Base-by-base conservation (phyloP, 805 yeast species). In the Candida ponderosae region DNA sequence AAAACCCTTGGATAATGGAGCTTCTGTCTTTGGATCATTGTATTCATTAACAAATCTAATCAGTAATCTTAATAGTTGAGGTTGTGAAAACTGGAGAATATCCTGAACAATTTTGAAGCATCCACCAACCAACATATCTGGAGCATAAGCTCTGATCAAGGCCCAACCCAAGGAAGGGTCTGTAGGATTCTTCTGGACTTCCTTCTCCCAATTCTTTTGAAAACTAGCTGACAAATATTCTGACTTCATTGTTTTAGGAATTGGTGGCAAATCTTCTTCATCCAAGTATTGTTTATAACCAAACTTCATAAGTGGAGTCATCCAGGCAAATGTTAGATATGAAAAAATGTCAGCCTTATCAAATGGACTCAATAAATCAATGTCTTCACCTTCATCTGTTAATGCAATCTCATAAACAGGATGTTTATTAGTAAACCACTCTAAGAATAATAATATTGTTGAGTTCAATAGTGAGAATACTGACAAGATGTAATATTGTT, bases 241-340 rank as follows among this genome's bases (percentile, higher is more conserved):
- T 11, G 96, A 68, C 41, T 70, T 74, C 49, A 86, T 78, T 32
- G 71, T 76, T 4, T 60, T 54, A 14, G 97, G 96, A 39, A 93
- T 68, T 15, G 76, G 72, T 19, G 96, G 96, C 44, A 93, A 72
- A 59, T 90, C 97, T 4, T 65, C 63, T 51, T 74, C 60, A 45
- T 57, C 60, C 51, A 78, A 74, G 41, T 48, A 62, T 40, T 78
- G 75, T 30, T 66, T 60, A 50, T 80, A 82, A 18, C 97, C 97
- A 34, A 72, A 73, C 50, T 66, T 74, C 85, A 93, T 88, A 54
- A 93, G 64, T 4, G 78, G 79, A 9, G 89, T 78, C 95, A 93
- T 86, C 97, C 98, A 93, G 21, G 80, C 63, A 58, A 93, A 93
- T 0, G 95, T 80, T 34, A 90, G 64, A 39, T 73, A 66, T 2